Evolutionary conservation across 345 rosid genomes (phyloP).

Genomic region (Salix suchowensis): DNA sequence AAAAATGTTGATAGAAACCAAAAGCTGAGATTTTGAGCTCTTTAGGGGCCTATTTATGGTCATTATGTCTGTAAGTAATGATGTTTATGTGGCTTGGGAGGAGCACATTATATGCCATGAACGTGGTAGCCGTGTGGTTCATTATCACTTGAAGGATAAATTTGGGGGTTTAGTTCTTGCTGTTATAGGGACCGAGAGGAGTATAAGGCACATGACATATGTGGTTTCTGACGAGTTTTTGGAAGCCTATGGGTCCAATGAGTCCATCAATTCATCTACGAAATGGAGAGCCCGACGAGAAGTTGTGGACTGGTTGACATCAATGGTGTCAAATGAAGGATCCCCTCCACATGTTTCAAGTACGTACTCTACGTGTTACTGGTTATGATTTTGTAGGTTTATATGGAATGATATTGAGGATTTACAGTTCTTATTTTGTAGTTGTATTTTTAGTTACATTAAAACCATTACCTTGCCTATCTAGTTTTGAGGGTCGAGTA

Average conservation of each 20-base stretch:
- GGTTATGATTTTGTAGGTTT: background rate
- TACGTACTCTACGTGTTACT: slow-evolving; percentile 23
- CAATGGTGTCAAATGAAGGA: slow-evolving; percentile 77
- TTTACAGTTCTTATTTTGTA: background rate
- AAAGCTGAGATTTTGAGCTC: background rate
- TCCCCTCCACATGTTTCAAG: slow-evolving; percentile 20
- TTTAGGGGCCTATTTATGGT: slow-evolving; percentile 9
- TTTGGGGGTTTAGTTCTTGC: slow-evolving; percentile 73
- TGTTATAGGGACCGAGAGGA: slow-evolving; percentile 93
- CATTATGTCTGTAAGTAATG: slow-evolving; percentile 57
- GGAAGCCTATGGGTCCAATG: slow-evolving; percentile 57
- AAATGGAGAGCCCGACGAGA: slow-evolving; percentile 98
- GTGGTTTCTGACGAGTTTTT: slow-evolving; percentile 91
- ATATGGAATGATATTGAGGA: background rate
- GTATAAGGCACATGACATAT: slow-evolving; percentile 97
- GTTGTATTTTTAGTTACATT: background rate
- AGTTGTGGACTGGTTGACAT: slow-evolving; percentile 97
- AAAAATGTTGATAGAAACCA: background rate
- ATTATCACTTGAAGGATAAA: slow-evolving; percentile 82
- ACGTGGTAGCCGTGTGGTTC: slow-evolving; percentile 93
- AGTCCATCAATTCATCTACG: slow-evolving; percentile 73
- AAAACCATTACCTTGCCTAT: background rate
- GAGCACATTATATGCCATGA: slow-evolving; percentile 92
- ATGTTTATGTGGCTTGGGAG: slow-evolving; percentile 85
- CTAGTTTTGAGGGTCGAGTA: background rate